Evolutionary conservation across 139 green algal species (phyloP).

Genomic region (Chlamydomonas sphaeroides): DNA sequence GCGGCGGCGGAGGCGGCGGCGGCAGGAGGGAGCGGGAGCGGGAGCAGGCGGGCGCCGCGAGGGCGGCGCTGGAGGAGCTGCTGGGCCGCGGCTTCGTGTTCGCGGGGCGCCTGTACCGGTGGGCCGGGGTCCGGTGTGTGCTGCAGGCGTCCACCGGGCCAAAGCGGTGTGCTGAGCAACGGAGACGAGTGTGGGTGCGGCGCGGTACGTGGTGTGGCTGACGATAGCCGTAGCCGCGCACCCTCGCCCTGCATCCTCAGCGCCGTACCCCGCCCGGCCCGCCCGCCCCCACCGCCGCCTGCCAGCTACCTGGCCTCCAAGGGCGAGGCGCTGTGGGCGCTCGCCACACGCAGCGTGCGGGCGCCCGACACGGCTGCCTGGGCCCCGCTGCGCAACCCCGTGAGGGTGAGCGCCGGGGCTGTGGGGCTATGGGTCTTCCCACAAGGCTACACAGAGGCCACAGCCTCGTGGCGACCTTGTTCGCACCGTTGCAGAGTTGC

Average conservation of each 20-base stretch:
- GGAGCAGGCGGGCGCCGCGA: neutral
- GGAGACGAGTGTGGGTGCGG: too few species aligned
- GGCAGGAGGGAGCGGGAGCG: neutral
- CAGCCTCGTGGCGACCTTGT: too few species aligned
- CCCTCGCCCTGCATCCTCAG: too few species aligned
- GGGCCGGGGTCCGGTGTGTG: neutral
- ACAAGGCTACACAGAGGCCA: too few species aligned
- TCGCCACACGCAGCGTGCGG: neutral
- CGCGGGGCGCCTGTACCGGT: slow-evolving; percentile 2
- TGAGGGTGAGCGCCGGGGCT: neutral
- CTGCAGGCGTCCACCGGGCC: neutral
- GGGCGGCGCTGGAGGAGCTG: neutral
- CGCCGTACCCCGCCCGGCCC: too few species aligned
- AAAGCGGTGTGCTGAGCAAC: neutral
- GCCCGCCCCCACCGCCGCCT: neutral
- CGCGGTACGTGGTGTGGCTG: too few species aligned
- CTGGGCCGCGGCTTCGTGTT: neutral
- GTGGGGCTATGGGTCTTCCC: too few species aligned
- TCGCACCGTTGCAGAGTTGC: too few species aligned
- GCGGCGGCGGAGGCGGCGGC: neutral
- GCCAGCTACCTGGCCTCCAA: slow-evolving; percentile 2
- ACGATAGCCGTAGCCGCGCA: too few species aligned
- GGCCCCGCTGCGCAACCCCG: neutral
- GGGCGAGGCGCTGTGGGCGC: neutral
- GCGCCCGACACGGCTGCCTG: neutral